Conservation (phyloP, 2,329 filamentous ascomycete genomes). For the Hirsutella minnesotensis region DNA sequence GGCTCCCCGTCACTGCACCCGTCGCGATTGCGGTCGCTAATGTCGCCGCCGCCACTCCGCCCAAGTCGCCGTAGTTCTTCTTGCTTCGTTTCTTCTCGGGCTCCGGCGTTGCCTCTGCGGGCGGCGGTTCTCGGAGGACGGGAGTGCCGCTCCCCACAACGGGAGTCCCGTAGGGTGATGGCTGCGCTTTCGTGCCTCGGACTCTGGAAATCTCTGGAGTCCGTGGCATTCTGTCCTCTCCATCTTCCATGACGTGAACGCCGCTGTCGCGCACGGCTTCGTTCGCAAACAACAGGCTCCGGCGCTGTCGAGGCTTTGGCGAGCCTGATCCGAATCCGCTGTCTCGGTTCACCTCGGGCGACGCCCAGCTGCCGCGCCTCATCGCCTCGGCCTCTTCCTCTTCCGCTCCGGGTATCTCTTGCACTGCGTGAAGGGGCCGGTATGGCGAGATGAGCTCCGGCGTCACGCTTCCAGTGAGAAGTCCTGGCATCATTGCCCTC, state of each 20-base stretch:
- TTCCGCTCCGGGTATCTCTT: conserved; percentile 34
- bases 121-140: conserved; percentile 25
- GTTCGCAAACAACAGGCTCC: conserved; percentile 20
- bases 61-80: conserved; percentile 18
- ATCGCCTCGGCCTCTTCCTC: conserved; percentile 25
- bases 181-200: conserved; percentile 6
- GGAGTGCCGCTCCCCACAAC: conserved; percentile 13
- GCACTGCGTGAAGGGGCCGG: conserved; percentile 37
- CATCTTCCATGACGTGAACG: conserved; percentile 41
- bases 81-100: conserved; percentile 26
- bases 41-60: background rate
- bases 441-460: conserved; percentile 26
- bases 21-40: background rate
- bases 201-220: conserved; percentile 14
- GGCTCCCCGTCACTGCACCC: background rate
- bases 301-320: conserved; percentile 25
- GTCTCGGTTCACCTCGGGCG: conserved; percentile 25
- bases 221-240: conserved; percentile 20
- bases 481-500: conserved; percentile 8
- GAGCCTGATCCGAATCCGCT: conserved; percentile 26
- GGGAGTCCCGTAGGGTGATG: conserved; percentile 19
- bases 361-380: conserved; percentile 9
- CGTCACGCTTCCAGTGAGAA: background rate
- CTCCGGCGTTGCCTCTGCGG: conserved; percentile 26
- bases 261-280: conserved; percentile 41